A percentile compares a stretch with the other conserved stretches of the same genome.
Evolutionary conservation across 2,329 filamentous ascomycete species (phyloP).

Genomic region (Aspergillus sp.): DNA sequence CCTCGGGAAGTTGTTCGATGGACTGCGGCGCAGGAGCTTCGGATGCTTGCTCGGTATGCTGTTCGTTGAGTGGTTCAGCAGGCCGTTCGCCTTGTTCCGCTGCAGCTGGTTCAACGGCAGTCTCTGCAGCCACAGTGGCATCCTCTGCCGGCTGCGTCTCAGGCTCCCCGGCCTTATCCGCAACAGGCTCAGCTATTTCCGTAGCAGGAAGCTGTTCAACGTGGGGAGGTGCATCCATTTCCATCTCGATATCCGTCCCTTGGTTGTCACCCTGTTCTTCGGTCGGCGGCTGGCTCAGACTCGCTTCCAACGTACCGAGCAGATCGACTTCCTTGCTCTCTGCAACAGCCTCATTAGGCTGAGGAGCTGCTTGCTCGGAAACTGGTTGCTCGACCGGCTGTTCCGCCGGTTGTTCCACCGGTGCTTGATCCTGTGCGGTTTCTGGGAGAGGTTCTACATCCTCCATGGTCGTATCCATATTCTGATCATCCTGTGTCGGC

Average conservation of each 20-base stretch:
- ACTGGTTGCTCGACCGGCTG: conserved; percentile 11
- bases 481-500: neutral
- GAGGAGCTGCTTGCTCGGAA: conserved; percentile 18
- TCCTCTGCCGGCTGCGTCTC: conserved; percentile 3
- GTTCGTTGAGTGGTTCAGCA: conserved; percentile 6
- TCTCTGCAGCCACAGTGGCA: neutral
- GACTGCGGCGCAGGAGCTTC: neutral
- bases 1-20: neutral
- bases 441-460: conserved; percentile 1
- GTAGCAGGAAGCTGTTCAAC: neutral
- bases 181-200: neutral
- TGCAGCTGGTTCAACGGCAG: neutral
- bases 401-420: conserved; percentile 3
- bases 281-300: conserved; percentile 28
- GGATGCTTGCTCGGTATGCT: conserved; percentile 1
- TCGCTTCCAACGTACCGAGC: conserved; percentile 51
- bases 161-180: neutral
- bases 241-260: conserved; percentile 3
- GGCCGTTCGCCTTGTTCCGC: neutral
- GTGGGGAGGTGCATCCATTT: neutral
- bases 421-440: conserved; percentile 2
- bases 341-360: conserved; percentile 1
- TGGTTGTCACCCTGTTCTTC: conserved; percentile 13
- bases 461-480: conserved; percentile 13
- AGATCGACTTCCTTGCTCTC: conserved; percentile 45